Conservation (phyloP, 371 early-diverging fungal species). For the Syncephalastrum racemosum region DNA sequence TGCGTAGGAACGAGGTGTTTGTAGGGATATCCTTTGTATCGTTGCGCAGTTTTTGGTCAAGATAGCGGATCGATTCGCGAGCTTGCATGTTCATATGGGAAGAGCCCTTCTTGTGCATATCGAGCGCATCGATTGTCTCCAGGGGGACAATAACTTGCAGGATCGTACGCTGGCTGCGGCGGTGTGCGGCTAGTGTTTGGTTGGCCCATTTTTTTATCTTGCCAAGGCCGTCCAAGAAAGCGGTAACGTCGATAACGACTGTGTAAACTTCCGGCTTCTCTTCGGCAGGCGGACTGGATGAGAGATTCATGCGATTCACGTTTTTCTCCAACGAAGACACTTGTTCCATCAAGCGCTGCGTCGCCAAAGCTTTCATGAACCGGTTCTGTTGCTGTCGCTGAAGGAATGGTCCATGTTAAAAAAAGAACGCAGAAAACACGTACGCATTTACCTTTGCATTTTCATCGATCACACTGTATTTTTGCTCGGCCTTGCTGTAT, state of each 20-base stretch:
- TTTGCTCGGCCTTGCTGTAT: slow-evolving; percentile 48
- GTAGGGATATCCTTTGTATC: slow-evolving; percentile 8
- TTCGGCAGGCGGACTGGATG: slow-evolving; percentile 16
- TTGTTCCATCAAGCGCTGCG: slow-evolving; percentile 65
- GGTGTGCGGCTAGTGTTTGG: slow-evolving; percentile 31
- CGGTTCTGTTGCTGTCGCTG: slow-evolving; percentile 56
- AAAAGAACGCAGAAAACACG: neutral
- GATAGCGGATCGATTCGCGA: slow-evolving; percentile 74
- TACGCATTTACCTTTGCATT: slow-evolving; percentile 47
- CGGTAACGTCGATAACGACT: slow-evolving; percentile 53
- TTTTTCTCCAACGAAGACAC: slow-evolving; percentile 60
- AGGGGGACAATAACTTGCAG: slow-evolving; percentile 60
- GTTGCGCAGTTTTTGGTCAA: slow-evolving; percentile 58
- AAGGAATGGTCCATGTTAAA: neutral
- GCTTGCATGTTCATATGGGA: slow-evolving; percentile 63
- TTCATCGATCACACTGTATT: slow-evolving; percentile 57
- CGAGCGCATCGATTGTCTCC: slow-evolving; percentile 69
- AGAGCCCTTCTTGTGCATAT: slow-evolving; percentile 69
- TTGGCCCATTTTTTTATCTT: slow-evolving; percentile 56
- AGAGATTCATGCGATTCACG: slow-evolving; percentile 36
- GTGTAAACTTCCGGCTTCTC: slow-evolving; percentile 26
- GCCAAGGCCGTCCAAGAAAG: slow-evolving; percentile 49
- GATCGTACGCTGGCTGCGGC: slow-evolving; percentile 29
- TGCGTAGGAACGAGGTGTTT: slow-evolving; percentile 35
- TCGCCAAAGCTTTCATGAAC: slow-evolving; percentile 64